phyloP scores from a whole-genome alignment of 1,139 yeast genomes.

The Zygosaccharomyces sapae region DNA sequence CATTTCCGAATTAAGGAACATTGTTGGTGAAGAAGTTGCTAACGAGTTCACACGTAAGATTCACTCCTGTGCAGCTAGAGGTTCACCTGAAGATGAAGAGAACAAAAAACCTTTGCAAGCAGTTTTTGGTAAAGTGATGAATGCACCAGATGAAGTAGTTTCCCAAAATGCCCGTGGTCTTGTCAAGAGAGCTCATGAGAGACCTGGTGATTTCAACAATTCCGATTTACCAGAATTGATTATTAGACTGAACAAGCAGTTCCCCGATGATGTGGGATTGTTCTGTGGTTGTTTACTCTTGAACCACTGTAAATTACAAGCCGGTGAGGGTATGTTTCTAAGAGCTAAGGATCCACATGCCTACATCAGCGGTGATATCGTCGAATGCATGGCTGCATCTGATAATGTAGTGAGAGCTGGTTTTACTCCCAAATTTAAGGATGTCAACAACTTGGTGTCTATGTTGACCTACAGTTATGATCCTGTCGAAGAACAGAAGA shows the following conservation, averaged over 20 bases:
- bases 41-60: constrained; percentile 50
- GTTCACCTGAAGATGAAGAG: constrained; percentile 45
- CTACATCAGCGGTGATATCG: constrained; percentile 91
- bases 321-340: constrained; percentile 97
- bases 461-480: constrained; percentile 90
- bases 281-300: constrained; percentile 92
- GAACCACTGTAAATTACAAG: constrained; percentile 73
- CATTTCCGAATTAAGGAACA: constrained; percentile 68
- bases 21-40: constrained; percentile 63
- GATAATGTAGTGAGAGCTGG: constrained; percentile 98
- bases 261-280: constrained; percentile 89
- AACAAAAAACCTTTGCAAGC: constrained; percentile 67
- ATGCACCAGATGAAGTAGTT: constrained; percentile 57
- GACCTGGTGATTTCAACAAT: constrained; percentile 45
- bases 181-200: constrained; percentile 54
- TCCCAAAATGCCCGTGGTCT: constrained; percentile 53
- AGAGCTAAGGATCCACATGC: constrained; percentile 99
- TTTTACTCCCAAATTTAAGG: constrained; percentile 96
- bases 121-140: constrained; percentile 81
- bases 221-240: constrained; percentile 65
- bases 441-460: constrained; percentile 79
- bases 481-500: constrained; percentile 87
- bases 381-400: constrained; percentile 99
- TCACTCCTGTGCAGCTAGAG: constrained; percentile 44
- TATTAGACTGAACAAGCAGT: constrained; percentile 73